phyloP scores from a whole-genome alignment of 495 filamentous ascomycete genomes.

The Penicillium robsamsonii region DNA sequence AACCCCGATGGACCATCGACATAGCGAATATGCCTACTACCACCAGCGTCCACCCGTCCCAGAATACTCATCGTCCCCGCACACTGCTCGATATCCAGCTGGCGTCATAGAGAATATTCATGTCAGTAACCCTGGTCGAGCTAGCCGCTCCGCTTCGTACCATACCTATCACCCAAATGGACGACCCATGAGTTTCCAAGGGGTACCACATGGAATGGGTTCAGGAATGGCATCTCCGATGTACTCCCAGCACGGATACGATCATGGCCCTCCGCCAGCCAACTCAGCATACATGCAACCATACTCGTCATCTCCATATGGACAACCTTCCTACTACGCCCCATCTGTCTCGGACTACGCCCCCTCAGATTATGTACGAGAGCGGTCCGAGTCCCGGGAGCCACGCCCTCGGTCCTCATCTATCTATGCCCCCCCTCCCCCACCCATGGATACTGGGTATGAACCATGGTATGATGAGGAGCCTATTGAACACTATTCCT shows the following conservation, averaged over 20 bases:
- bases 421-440: slow-evolving; percentile 31
- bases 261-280: slow-evolving; percentile 38
- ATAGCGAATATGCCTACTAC: slow-evolving; percentile 33
- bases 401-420: slow-evolving; percentile 34
- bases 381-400: slow-evolving; percentile 37
- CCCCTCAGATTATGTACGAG: slow-evolving; percentile 27
- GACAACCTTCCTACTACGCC: slow-evolving; percentile 25
- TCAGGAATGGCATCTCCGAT: slow-evolving; percentile 23
- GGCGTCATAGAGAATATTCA: slow-evolving; percentile 29
- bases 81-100: slow-evolving; percentile 26
- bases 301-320: slow-evolving; percentile 33
- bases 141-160: slow-evolving; percentile 35
- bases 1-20: slow-evolving; percentile 33
- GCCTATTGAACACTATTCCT: slow-evolving; percentile 23
- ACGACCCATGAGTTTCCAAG: slow-evolving; percentile 48
- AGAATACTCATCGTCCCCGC: slow-evolving; percentile 35
- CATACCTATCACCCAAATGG: slow-evolving; percentile 36
- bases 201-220: slow-evolving; percentile 31
- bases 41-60: slow-evolving; percentile 27
- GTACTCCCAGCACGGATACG: slow-evolving; percentile 34
- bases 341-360: slow-evolving; percentile 28
- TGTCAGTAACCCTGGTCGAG: slow-evolving; percentile 27
- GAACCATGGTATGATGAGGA: slow-evolving; percentile 30
- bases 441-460: slow-evolving; percentile 30
- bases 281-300: slow-evolving; percentile 37